Evolutionary conservation across 2,329 filamentous ascomycete species (phyloP), one percentile per base, ranked within the genome.

Genomic region (Endocalyx cinctus): DNA sequence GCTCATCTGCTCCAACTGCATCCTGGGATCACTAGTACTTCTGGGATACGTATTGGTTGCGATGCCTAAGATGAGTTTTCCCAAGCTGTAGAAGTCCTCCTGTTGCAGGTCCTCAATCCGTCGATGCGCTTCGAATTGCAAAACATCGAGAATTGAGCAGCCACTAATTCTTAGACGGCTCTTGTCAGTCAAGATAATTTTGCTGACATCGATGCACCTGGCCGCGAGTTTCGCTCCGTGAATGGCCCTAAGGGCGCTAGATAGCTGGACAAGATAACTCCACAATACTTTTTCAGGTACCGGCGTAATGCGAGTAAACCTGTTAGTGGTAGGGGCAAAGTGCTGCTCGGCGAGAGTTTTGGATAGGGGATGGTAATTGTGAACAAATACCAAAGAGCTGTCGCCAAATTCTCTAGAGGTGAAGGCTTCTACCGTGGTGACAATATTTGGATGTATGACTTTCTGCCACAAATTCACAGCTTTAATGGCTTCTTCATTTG

Each of bases 341-440:
- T 96, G 86, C 49, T 85, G 78, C 52, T 97, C 90, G 20, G 83
- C 78, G 16, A 98, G 72, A 0, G 90, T 95, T 60, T 92, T 94
- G 3, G 90, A 87, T 14, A 92, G 71, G 1, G 92, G 90, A 52
- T 92, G 86, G 54, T 95, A 98, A 57, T 94, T 87, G 41, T 87
- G 92, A 16, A 94, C 88, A 51, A 98, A 84, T 30, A 98, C 84
- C 34, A 98, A 73, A 4, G 92, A 97, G 60, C 87, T 94, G 58
- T 97, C 92, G 35, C 87, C 87, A 59, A 98, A 98, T 17, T 84
- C 86, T 41, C 88, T 74, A 10, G 87, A 94, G 1, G 92, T 98
- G 52, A 98, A 98, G 1, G 87, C 87, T 60, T 96, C 88, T 51
- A 94, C 82, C 7, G 94, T 77, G 1, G 82, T 84, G 18, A 97